Conservation (phyloP, 1,284 basidiomycete genomes). For the Coniophora puteana region DNA sequence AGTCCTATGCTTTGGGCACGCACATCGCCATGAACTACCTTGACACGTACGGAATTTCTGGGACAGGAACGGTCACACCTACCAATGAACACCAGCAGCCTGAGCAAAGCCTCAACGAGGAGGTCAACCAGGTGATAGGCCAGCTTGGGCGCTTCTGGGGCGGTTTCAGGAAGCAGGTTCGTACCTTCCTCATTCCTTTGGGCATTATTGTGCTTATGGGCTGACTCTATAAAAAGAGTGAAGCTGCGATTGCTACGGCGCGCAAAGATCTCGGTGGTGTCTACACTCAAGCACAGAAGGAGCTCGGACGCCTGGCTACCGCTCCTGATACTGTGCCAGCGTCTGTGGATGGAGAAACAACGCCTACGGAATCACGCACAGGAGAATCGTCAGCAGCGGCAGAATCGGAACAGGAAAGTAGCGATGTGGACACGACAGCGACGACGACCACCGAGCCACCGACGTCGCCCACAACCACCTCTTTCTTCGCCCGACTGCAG, state of each 20-base stretch:
- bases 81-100: constrained; percentile 34
- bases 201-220: constrained; percentile 6
- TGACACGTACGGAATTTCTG: constrained; percentile 56
- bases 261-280: constrained; percentile 77
- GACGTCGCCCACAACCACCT: constrained; percentile 34
- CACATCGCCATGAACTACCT: constrained; percentile 63
- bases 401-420: constrained; percentile 13
- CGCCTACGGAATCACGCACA: constrained; percentile 8
- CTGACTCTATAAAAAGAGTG: constrained; percentile 50
- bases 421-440: constrained; percentile 18
- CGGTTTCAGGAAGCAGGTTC: constrained; percentile 81
- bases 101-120: constrained; percentile 74
- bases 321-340: too few relatives aligned
- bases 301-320: constrained; percentile 61
- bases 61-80: constrained; percentile 43
- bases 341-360: too few relatives aligned
- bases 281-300: constrained; percentile 80
- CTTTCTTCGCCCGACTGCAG: constrained; percentile 68
- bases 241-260: constrained; percentile 66
- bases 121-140: constrained; percentile 83
- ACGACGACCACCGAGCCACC: constrained; percentile 20
- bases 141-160: constrained; percentile 87
- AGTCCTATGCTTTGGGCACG: not conserved
- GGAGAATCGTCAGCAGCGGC: constrained; percentile 9
- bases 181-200: constrained; percentile 20